Base-by-base conservation (phyloP, 345 rosid genomes). In the Hypericum perforatum region DNA sequence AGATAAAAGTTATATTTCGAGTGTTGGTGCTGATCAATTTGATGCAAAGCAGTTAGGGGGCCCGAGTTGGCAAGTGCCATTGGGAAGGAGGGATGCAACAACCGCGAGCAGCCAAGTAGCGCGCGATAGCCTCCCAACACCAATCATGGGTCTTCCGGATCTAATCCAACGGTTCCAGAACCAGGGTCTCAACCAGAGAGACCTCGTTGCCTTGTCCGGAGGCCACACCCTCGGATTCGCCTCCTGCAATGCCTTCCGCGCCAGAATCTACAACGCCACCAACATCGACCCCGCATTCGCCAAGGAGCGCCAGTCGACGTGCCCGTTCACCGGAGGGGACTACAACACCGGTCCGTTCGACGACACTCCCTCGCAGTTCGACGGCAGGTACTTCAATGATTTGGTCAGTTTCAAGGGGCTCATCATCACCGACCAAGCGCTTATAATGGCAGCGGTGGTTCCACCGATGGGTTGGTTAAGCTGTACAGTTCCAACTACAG, bases 151-250 rank as follows among this genome's bases (percentile, higher is more conserved):
- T 60, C 76, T 78, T n/a, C 43, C 64, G 0, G 68, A n/a, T 10
- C 68, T 76, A 8, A 57, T 74, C 42, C 8, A 14, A n/a, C 63
- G 37, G 60, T 82, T 78, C 70, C 64, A 59, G 14, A 70, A 42
- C 5, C 76, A 76, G 45, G 80, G 82, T 0, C 67, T 82, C 2
- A 22, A 69, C 40, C 50, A 58, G 38, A 61, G 37, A 42, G 89
- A 78, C 67, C 58, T 82, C 8, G 82, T 74, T 5, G 79, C 72
- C 0, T 74, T 78, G 12, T 76, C 80, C 1, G 82, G 82, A 2
- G 82, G 66, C 40, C 88, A 78, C 67, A 72, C 80, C 5, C 6
- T 82, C 41, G 84, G 88, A 1, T 76, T 68, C 11, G 54, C 79
- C 0, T 59, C 53, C 11, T 82, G 84, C 36, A 0, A 1, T 0